Base-by-base conservation (phyloP, 768 basidiomycete genomes). In the Dacryopinax primogenitus region DNA sequence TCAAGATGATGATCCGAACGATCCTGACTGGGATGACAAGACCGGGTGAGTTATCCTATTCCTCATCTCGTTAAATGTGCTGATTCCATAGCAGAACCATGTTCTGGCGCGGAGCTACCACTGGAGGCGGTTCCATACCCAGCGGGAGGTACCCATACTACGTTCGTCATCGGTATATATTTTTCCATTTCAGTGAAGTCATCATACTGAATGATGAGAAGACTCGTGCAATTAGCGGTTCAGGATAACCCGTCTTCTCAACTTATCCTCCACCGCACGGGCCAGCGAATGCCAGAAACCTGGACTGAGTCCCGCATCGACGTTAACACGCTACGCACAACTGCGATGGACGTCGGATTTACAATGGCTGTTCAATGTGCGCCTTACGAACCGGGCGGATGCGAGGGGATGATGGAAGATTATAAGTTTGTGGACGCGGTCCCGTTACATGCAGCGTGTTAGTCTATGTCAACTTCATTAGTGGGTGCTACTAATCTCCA, bases 271-370 rank as follows among this genome's bases (percentile, higher is more conserved):
- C 63, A 33, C 9, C 63, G 63, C 2, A 44, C 39, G 2, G 28
- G 37, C 4, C 51, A 58, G 26, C 26, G 11, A 7, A 12, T 47
- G 13, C 23, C 45, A 12, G 45, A 13, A 21, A 3, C 51, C 23
- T 77, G 73, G 63, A 70, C 74, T 4, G 51, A 58, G 30, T 15
- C 51, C 4, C 51, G 51, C 4, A 58, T 58, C 51, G 51, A 44
- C 30, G 63, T 64, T 44, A 47, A 64, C 33, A 23, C 21, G 7
- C 63, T 64, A 1, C 63, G 63, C 7, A 41, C 26, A n/a, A 4
- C 63, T n/a, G 41, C 30, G 6, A 26, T 64, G 18, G 41, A 64
- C 41, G 23, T 64, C 3, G 41, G 33, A 16, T 64, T 64, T 23
- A 64, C 30, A 1, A 44, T 32, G 16, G 39, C 41, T 7, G 41